phyloP scores from a whole-genome alignment of 306 rosid genomes.

The Trifolium subterraneum region DNA sequence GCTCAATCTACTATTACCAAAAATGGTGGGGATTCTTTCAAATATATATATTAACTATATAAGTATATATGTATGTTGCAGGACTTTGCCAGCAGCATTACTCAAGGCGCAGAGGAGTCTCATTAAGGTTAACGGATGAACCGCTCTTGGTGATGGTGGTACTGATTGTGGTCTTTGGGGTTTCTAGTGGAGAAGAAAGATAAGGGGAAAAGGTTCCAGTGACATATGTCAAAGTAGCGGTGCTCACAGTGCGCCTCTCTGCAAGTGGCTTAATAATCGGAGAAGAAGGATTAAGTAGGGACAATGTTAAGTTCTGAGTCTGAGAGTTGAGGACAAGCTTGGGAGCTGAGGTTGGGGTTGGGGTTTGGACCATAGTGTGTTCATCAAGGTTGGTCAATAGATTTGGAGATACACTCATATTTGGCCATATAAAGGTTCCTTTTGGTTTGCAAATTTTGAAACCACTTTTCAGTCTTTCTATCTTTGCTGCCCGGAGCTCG shows the following conservation, averaged over 20 bases:
- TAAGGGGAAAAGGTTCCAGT: constrained; percentile 47
- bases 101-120: constrained; percentile 46
- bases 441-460: constrained; percentile 79
- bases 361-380: constrained; percentile 55
- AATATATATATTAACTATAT: constrained; percentile 28
- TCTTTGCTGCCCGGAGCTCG: constrained; percentile 69
- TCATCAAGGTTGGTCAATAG: constrained; percentile 46
- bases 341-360: constrained; percentile 64
- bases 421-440: constrained; percentile 75
- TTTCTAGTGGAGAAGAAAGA: constrained; percentile 38
- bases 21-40: constrained; percentile 38
- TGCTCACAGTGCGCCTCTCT: constrained; percentile 64
- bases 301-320: constrained; percentile 15
- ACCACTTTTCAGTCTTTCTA: constrained; percentile 80
- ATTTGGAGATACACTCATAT: constrained; percentile 44
- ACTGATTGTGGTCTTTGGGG: constrained; percentile 39
- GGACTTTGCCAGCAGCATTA: constrained; percentile 11
- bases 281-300: constrained; percentile 47
- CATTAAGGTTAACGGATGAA: constrained; percentile 67
- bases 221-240: constrained; percentile 47
- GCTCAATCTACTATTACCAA: constrained; percentile 11
- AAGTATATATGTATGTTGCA: constrained; percentile 10
- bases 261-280: constrained; percentile 74
- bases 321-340: constrained; percentile 7
- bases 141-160: constrained; percentile 23